phyloP scores from a whole-genome alignment of 73 alveolate species.

The Paramecium octaurelia region DNA sequence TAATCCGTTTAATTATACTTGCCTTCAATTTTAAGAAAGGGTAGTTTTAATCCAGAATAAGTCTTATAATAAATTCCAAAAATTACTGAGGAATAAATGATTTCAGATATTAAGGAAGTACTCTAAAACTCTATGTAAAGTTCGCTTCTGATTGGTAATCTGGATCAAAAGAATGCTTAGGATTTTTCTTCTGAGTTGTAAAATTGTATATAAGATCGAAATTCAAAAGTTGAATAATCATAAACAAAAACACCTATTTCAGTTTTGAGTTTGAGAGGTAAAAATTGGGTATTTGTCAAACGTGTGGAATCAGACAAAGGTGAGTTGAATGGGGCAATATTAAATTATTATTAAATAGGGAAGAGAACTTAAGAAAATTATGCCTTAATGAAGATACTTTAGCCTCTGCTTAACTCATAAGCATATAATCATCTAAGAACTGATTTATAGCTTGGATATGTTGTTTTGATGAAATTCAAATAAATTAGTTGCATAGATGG shows the following conservation, averaged over 20 bases:
- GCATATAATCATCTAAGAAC: constrained; percentile 19
- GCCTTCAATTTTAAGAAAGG: not conserved
- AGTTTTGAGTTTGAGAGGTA: not conserved
- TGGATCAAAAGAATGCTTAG: not conserved
- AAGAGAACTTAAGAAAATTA: not conserved
- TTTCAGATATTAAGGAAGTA: not conserved
- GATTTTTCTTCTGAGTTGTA: not conserved
- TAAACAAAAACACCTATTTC: not conserved
- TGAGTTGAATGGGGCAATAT: constrained; percentile 12
- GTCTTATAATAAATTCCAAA: not conserved
- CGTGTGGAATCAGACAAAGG: constrained; percentile 4
- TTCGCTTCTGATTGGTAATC: not conserved
- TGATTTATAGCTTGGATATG: constrained; percentile 14
- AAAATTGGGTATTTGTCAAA: not conserved
- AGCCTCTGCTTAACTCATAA: not conserved
- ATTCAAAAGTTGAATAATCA: not conserved
- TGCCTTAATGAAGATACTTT: not conserved
- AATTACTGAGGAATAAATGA: not conserved
- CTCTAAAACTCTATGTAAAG: not conserved
- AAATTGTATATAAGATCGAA: not conserved
- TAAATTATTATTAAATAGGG: constrained; percentile 36
- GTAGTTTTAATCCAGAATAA: not conserved
- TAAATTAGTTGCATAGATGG: constrained; percentile 12
- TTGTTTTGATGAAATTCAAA: not conserved
- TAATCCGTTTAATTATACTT: not conserved